Percentiles rank a stretch among this genome's conserved stretches.
phyloP scores from a whole-genome alignment of 2,329 filamentous ascomycete species.

The Claviceps africana region DNA sequence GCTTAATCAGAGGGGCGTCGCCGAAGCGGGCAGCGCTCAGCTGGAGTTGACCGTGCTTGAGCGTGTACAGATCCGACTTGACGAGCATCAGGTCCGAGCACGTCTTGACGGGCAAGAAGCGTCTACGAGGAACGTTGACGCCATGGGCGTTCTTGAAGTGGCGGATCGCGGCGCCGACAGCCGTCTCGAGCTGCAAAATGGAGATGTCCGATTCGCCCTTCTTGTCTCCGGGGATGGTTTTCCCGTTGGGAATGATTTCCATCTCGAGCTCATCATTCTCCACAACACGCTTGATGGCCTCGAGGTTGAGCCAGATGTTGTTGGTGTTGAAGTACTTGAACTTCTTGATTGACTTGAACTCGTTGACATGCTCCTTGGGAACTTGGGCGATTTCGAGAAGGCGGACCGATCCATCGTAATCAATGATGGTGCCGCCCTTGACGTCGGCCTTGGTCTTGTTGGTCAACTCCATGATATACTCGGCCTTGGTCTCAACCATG shows the following conservation, averaged over 20 bases:
- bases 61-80: constrained; percentile 97
- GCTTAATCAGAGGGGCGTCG: constrained; percentile 94
- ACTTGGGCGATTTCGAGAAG: constrained; percentile 98
- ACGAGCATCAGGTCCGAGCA: constrained; percentile 99
- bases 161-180: constrained; percentile 93
- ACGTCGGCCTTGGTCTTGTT: constrained; percentile 99
- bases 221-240: constrained; percentile 96
- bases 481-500: constrained; percentile 93
- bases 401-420: constrained; percentile 93
- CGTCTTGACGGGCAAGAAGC: constrained; percentile 99
- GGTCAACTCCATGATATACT: constrained; percentile 99
- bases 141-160: constrained; percentile 98
- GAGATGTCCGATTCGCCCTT: constrained; percentile 98
- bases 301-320: constrained; percentile 99
- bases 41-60: constrained; percentile 95
- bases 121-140: constrained; percentile 93
- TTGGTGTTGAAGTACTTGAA: constrained; percentile 99
- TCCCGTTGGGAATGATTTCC: constrained; percentile 99
- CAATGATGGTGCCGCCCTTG: constrained; percentile 99
- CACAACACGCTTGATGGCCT: constrained; percentile 95
- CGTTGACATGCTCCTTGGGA: constrained; percentile 98
- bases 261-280: constrained; percentile 97
- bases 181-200: constrained; percentile 96
- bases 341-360: constrained; percentile 99
- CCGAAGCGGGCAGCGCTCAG: constrained; percentile 96